Evolutionary conservation across 1,139 yeast genomes (phyloP), one percentile per base, ranked within the genome.

Genomic region (Zygosaccharomyces sapae): DNA sequence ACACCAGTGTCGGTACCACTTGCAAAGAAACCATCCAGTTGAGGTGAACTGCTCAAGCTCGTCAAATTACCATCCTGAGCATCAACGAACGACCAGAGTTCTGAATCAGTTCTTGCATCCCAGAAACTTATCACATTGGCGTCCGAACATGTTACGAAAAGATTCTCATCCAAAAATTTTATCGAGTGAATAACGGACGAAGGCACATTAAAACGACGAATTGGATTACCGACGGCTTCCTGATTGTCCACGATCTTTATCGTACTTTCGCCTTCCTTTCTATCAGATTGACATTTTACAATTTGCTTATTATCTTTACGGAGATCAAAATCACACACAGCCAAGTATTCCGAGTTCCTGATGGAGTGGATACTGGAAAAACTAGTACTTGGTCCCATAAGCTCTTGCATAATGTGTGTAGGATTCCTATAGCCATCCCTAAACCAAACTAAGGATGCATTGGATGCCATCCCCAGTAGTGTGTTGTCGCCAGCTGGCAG

Each of bases 391-490:
- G 63, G 63, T 2, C 64, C 66, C 59, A 58, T 58, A 50, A 57
- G 59, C 47, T 62, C 65, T 44, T 57, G 62, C 45, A 62, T 57
- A 31, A 61, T 57, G 44, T 58, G 61, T 9, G 61, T 58, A 3
- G 68, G 68, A 4, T 56, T 62, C 45, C 58, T 57, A 43, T 56
- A 52, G 4, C 57, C 64, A 9, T 59, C 61, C 13, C 55, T 53
- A 45, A 62, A 63, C 67, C 68, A 63, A n/a, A 66, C 68, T 20
- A 63, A 41, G 5, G 66, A 61, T 10, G 66, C 68, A 43, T 54
- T 61, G 9, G 55, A 47, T 4, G 65, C 55, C 65, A 63, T 57
- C 6, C 58, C 64, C 41, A 63, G 51, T 22, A 55, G 51, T 6
- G 58, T 53, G 19, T 56, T 54, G 20, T 57, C 62, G 20, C 55